phyloP scores from a whole-genome alignment of 208 protist genomes.

The Acanthamoeba royreba region DNA sequence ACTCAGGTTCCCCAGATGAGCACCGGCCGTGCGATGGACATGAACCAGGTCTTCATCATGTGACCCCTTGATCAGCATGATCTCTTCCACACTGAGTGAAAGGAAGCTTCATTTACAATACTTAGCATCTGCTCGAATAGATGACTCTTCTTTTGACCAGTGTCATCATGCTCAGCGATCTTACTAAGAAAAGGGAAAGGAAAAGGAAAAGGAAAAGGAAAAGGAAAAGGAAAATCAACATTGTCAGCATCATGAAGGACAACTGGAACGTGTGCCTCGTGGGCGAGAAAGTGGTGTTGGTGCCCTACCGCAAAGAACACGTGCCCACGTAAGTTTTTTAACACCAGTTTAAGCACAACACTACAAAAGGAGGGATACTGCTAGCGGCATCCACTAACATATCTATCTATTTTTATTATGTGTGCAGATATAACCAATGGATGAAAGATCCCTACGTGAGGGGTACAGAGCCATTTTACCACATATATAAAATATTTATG shows the following conservation, averaged over 20 bases:
- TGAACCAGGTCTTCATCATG: neutral
- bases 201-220: too few relatives aligned
- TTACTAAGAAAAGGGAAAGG: too few relatives aligned
- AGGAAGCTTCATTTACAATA: too few relatives aligned
- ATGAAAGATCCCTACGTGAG: neutral
- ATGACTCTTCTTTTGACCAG: too few relatives aligned
- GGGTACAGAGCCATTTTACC: neutral
- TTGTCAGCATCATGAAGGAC: conserved; percentile 43
- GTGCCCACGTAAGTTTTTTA: neutral
- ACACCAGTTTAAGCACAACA: neutral
- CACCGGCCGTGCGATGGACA: neutral
- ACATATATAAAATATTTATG: neutral
- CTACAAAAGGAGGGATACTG: too few relatives aligned
- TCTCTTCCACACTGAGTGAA: neutral
- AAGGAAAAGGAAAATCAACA: too few relatives aligned
- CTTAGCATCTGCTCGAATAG: too few relatives aligned
- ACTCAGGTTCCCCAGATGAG: conserved; percentile 28
- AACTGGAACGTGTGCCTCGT: neutral
- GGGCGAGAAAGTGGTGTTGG: neutral
- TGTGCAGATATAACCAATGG: conserved; percentile 8
- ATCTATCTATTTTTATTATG: neutral
- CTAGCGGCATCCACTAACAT: neutral
- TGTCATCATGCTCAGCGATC: too few relatives aligned
- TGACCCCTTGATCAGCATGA: too few relatives aligned
- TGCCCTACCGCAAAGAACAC: conserved; percentile 21